Evolutionary conservation across 768 basidiomycete genomes (phyloP), one percentile per base, ranked within the genome.

Genomic region (Galerina marginata): DNA sequence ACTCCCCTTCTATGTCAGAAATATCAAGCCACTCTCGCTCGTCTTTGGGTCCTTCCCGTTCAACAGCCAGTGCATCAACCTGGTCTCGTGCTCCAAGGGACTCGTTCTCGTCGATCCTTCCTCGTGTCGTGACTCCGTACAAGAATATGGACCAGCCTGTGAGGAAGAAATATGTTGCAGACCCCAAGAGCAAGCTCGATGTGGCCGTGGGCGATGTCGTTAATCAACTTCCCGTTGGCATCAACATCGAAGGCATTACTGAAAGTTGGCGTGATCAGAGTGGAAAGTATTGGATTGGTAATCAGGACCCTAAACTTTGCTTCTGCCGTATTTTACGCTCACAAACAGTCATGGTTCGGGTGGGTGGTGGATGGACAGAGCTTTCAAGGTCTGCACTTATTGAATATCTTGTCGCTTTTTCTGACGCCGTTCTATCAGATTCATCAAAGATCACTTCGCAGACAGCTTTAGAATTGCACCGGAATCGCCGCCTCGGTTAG

Each of bases 281-380:
- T 62, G 95, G 95, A 16, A 95, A 95, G 69, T 95, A 96, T 69
- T 96, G 93, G 95, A 97, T 96, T 65, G 96, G 96, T 12, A 89
- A 93, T 65, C 87, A 93, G 65, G 93, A 96, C 53, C 86, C 93
- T 6, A 94, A 88, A 72, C 79, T 96, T 36, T 96, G 93, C 73
- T 96, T 95, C 73, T 95, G 94, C 72, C 85, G 95, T 26, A 96
- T 96, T 47, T 76, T 96, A 26, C 87, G 94, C 10, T 94, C 91
- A 1, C 91, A 94, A 67, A 95, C 92, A 0, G 95, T 96, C 63
- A 97, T 97, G 95, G 95, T 98, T 45, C 86, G 95, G 60, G 93
- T 97, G 12, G 95, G 95, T 26, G 96, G 96, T 38, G 96, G 96
- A 15, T 98, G 95, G 95, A 79, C 86, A 56, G 95, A 96, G 72